Percentiles rank a stretch among this genome's conserved stretches.
Conservation (phyloP, 345 rosid species). For the Citrus unshiu region DNA sequence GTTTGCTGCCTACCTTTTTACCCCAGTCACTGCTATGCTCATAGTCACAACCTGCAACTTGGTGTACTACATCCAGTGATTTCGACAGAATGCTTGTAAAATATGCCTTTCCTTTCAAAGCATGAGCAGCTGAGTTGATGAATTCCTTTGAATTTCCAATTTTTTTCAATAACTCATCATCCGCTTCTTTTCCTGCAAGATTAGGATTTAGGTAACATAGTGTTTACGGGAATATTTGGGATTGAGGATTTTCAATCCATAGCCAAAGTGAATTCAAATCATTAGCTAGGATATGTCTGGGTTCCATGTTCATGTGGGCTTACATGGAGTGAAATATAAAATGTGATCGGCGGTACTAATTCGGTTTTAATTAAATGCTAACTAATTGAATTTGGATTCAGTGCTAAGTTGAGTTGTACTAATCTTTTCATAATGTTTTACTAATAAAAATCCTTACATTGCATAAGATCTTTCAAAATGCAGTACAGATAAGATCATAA, state of each 20-base stretch:
- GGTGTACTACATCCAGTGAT: conserved; percentile 31
- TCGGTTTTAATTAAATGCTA: too few species aligned
- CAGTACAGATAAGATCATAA: too few species aligned
- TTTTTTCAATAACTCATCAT: conserved; percentile 16
- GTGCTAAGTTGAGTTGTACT: too few species aligned
- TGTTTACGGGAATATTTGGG: not conserved
- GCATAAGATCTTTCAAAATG: too few species aligned
- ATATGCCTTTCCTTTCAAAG: conserved; percentile 37
- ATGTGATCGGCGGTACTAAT: too few species aligned
- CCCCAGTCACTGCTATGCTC: conserved; percentile 58
- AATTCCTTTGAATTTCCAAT: conserved; percentile 54
- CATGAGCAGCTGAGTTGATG: conserved; percentile 26
- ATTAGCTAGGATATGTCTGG: too few species aligned
- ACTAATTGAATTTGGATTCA: too few species aligned
- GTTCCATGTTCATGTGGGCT: too few species aligned
- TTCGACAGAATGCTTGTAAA: not conserved
- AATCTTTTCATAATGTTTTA: too few species aligned
- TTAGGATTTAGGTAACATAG: not conserved
- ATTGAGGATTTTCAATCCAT: not conserved
- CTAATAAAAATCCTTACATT: too few species aligned
- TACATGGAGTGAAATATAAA: too few species aligned
- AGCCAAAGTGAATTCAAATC: too few species aligned
- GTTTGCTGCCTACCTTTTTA: conserved; percentile 29
- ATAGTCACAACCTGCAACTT: conserved; percentile 42
- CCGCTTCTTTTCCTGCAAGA: conserved; percentile 20